These are phyloP conservation scores for Fennellomyces sp. DNA, from an alignment of 371 early-diverging fungal genomes.

Conservation along the genomic window DNA sequence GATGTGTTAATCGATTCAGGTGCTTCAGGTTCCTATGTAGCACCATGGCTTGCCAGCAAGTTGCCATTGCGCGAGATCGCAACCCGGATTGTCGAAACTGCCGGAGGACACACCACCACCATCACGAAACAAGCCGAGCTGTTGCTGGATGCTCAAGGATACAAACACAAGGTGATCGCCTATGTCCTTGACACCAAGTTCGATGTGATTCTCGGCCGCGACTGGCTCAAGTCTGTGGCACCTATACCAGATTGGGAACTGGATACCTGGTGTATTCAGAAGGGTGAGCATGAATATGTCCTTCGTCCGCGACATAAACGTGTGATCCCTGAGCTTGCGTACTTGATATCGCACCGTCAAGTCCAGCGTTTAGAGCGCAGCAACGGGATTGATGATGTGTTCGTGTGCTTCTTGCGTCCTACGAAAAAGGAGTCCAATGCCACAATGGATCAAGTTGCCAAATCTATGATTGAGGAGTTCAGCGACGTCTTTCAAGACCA, in stretches of 20 bases:
- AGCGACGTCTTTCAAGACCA: conserved; percentile 4
- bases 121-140: no score
- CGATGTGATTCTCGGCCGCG: no score
- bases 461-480: background rate
- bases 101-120: conserved; percentile 1
- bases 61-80: no score
- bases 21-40: background rate
- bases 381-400: background rate
- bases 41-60: background rate
- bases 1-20: conserved; percentile 9
- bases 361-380: background rate
- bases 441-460: background rate
- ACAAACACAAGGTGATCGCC: background rate
- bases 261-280: no score
- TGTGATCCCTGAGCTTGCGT: no score
- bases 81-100: conserved; percentile 3
- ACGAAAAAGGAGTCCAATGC: no score
- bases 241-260: no score
- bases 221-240: no score
- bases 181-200: no score
- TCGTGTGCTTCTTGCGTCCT: background rate
- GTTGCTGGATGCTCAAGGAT: background rate
- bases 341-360: conserved; percentile 6
- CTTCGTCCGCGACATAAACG: no score
- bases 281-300: no score